Percentiles rank a stretch among this genome's conserved stretches.
Conservation (phyloP, 148 eudicot genomes). For the Heliosperma pusillum region DNA sequence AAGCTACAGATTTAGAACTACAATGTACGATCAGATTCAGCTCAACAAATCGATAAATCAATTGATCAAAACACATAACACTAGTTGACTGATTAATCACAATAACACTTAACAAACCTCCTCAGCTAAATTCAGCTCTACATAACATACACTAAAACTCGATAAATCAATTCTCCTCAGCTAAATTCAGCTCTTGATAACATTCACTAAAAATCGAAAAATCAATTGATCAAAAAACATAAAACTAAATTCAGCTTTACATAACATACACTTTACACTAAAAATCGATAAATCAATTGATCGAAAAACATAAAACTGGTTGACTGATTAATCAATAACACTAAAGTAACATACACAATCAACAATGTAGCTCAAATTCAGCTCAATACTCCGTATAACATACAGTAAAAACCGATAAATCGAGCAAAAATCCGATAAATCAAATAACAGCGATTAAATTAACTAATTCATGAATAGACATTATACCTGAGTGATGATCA, state of each 20-base stretch:
- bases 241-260: background rate
- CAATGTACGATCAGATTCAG: background rate
- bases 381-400: background rate
- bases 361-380: constrained; percentile 6
- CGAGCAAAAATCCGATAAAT: background rate
- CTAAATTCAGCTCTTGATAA: too few relatives aligned
- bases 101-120: too few relatives aligned
- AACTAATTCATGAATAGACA: background rate
- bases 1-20: background rate
- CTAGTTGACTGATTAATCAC: background rate
- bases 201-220: too few relatives aligned
- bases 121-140: background rate
- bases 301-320: background rate
- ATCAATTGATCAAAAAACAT: background rate
- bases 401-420: background rate
- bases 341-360: background rate
- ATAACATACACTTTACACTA: background rate
- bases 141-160: background rate
- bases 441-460: background rate
- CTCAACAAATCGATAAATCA: background rate
- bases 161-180: too few relatives aligned
- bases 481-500: constrained; percentile 27
- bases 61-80: background rate
- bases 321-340: background rate
- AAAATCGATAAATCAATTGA: background rate